These are phyloP conservation scores for Glebionis coronaria DNA, from an alignment of 129 eudicot genomes.

Conservation along the genomic window DNA sequence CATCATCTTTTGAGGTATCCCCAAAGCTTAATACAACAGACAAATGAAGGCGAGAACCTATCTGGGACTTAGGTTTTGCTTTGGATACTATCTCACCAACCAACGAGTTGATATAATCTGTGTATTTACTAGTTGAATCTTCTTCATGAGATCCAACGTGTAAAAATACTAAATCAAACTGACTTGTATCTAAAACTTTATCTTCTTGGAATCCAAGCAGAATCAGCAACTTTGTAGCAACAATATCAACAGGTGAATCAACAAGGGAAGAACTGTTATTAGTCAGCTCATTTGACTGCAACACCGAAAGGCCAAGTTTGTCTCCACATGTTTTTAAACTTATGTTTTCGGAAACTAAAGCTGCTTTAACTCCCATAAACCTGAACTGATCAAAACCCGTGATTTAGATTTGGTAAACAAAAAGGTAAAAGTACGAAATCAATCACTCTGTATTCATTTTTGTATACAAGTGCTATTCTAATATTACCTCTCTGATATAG, in stretches of 20 bases:
- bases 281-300: constrained; percentile 41
- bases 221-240: constrained; percentile 54
- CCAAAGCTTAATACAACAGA: constrained; percentile 83
- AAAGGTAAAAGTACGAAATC: neutral
- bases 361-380: constrained; percentile 93
- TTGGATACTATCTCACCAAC: constrained; percentile 49
- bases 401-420: neutral
- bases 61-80: constrained; percentile 52
- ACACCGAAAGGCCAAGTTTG: constrained; percentile 56
- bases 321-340: constrained; percentile 46
- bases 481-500: constrained; percentile 62
- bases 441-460: neutral
- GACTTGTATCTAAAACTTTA: constrained; percentile 44
- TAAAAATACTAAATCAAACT: constrained; percentile 70
- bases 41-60: constrained; percentile 69
- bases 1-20: constrained; percentile 36
- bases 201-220: constrained; percentile 86
- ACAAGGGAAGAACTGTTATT: constrained; percentile 19
- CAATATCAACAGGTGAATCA: constrained; percentile 29
- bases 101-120: constrained; percentile 50
- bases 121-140: constrained; percentile 26
- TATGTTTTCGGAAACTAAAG: constrained; percentile 49
- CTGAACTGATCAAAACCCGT: constrained; percentile 33
- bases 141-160: constrained; percentile 48
- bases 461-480: neutral